A percentile compares a stretch with the other conserved stretches of the same genome.
phyloP scores from a whole-genome alignment of 169 alveolate genomes.

The Ichthyophthirius multifiliis region DNA sequence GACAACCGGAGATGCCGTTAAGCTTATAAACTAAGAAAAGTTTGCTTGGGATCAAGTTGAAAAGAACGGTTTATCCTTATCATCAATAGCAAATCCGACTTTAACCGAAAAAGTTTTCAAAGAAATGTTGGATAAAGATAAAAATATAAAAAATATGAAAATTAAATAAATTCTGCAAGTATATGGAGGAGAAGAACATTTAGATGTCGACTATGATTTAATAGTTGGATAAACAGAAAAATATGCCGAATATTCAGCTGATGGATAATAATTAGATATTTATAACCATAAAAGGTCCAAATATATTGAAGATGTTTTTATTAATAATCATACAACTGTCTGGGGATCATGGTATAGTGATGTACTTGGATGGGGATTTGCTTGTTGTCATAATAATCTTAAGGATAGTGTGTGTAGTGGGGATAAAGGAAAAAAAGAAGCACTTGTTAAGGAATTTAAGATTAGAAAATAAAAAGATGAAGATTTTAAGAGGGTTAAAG shows the following conservation, averaged over 20 bases:
- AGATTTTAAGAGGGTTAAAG: background rate
- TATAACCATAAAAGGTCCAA: conserved; percentile 30
- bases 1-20: conserved; percentile 50
- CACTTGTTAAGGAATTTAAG: conserved; percentile 22
- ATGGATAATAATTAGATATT: conserved; percentile 9
- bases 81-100: conserved; percentile 68
- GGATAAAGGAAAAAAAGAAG: conserved; percentile 41
- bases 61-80: conserved; percentile 48
- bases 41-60: conserved; percentile 51
- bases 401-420: conserved; percentile 53
- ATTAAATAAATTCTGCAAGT: conserved; percentile 46
- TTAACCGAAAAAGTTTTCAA: conserved; percentile 58
- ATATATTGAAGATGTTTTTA: conserved; percentile 47
- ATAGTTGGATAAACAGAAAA: conserved; percentile 39
- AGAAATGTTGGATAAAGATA: conserved; percentile 42
- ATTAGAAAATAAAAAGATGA: background rate
- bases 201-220: conserved; percentile 46
- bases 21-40: conserved; percentile 45
- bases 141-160: conserved; percentile 49
- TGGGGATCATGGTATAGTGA: conserved; percentile 66
- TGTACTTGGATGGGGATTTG: conserved; percentile 70
- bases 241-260: conserved; percentile 25
- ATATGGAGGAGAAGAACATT: conserved; percentile 74
- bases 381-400: conserved; percentile 51
- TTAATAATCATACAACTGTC: conserved; percentile 46